Percentiles rank a stretch among this genome's conserved stretches.
phyloP scores from a whole-genome alignment of 495 filamentous ascomycete genomes.

The Penicillium cinerascens region DNA sequence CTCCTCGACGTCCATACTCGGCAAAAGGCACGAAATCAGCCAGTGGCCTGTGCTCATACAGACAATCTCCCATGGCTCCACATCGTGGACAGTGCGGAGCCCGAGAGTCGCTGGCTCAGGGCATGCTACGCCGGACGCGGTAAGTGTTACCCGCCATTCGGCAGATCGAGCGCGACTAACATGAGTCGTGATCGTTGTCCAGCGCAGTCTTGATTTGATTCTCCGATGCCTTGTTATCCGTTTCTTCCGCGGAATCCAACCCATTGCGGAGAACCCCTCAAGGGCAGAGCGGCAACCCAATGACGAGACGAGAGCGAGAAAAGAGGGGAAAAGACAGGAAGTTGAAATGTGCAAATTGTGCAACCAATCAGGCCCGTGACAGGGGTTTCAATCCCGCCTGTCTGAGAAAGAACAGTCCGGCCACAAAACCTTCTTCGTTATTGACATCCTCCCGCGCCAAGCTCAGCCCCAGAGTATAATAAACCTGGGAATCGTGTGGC shows the following conservation, averaged over 20 bases:
- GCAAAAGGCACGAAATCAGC: not conserved
- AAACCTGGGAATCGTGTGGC: not conserved
- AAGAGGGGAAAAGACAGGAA: not conserved
- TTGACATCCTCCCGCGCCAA: too few species aligned
- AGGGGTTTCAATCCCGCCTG: not conserved
- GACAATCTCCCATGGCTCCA: slow-evolving; percentile 2
- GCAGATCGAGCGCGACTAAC: slow-evolving; percentile 17
- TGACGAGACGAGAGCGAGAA: too few species aligned
- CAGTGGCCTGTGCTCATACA: not conserved
- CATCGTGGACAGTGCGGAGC: slow-evolving; percentile 18
- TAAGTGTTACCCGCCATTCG: slow-evolving; percentile 30
- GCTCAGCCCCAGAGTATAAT: too few species aligned
- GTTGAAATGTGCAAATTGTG: not conserved
- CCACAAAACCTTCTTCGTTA: too few species aligned
- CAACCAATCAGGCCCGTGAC: not conserved
- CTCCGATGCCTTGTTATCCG: not conserved
- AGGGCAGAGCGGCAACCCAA: too few species aligned
- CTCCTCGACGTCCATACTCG: not conserved
- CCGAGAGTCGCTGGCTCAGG: slow-evolving; percentile 2
- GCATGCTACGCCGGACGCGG: slow-evolving; percentile 23
- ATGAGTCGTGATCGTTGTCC: not conserved
- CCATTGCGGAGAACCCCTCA: not conserved
- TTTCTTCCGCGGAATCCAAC: not conserved
- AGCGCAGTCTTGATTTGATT: not conserved
- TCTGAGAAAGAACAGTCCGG: too few species aligned